Percentiles rank a stretch among this genome's conserved stretches.
phyloP scores from a whole-genome alignment of 2,329 filamentous ascomycete species.

The Monosporascus sp. region DNA sequence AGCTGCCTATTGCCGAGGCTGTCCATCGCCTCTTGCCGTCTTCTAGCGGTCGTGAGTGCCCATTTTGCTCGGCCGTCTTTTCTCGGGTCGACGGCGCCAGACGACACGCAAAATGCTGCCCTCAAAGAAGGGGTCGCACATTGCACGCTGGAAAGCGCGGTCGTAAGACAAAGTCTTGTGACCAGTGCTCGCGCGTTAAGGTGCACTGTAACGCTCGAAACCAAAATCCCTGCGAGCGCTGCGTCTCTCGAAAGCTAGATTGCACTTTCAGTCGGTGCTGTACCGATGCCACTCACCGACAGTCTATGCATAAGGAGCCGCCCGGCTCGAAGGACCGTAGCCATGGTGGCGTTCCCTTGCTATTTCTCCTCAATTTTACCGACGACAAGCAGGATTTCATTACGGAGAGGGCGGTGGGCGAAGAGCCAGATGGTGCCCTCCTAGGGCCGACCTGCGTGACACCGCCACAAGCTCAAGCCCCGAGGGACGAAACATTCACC shows the following conservation, averaged over 20 bases:
- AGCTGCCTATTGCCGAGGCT: neutral
- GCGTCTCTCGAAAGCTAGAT: slow-evolving; percentile 1
- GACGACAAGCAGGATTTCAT: slow-evolving; percentile 5
- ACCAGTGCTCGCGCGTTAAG: slow-evolving; percentile 5
- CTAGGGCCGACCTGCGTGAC: slow-evolving; percentile 1
- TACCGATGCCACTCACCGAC: slow-evolving; percentile 3
- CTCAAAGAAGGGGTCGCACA: neutral
- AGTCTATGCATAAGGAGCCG: neutral
- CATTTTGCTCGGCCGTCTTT: slow-evolving; percentile 3
- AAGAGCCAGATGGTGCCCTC: slow-evolving; percentile 6
- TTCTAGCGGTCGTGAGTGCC: slow-evolving; percentile 1
- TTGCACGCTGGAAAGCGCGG: slow-evolving; percentile 2
- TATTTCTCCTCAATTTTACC: slow-evolving; percentile 6
- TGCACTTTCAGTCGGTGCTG: slow-evolving; percentile 4
- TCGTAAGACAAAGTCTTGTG: slow-evolving; percentile 3
- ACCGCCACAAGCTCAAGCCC: neutral
- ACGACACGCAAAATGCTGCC: slow-evolving; percentile 5
- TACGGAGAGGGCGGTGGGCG: slow-evolving; percentile 4
- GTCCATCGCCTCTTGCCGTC: neutral
- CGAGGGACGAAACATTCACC: neutral
- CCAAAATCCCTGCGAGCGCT: slow-evolving; percentile 1
- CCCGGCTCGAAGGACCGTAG: neutral
- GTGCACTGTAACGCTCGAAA: slow-evolving; percentile 3
- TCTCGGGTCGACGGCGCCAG: slow-evolving; percentile 3
- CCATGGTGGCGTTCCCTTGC: neutral